Conservation (phyloP, 1,284 basidiomycete species). For the Cryptococcus hybrid region DNA sequence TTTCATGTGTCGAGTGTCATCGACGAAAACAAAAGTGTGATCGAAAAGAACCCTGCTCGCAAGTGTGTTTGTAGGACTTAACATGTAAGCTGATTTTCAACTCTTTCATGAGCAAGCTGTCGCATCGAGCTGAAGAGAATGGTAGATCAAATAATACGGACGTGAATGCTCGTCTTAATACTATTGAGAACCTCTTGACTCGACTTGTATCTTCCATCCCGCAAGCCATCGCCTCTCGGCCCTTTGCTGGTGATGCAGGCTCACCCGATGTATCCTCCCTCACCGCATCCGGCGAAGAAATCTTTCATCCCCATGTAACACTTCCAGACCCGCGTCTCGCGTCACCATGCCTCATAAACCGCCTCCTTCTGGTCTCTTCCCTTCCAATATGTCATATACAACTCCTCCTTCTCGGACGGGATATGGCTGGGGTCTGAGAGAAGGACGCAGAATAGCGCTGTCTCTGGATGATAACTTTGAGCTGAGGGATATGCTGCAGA, state of each 20-base stretch:
- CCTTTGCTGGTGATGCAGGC: constrained; percentile 23
- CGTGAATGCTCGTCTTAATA: constrained; percentile 45
- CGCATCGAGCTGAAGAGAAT: background rate
- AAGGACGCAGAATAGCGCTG: constrained; percentile 42
- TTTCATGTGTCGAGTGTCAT: constrained; percentile 50
- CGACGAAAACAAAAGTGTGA: constrained; percentile 50
- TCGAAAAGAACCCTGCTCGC: constrained; percentile 49
- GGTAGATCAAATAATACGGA: constrained; percentile 40
- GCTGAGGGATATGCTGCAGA: constrained; percentile 44
- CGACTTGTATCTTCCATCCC: constrained; percentile 39
- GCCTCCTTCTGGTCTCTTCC: constrained; percentile 45
- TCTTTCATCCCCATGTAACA: constrained; percentile 39
- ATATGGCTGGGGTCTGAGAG: constrained; percentile 45
- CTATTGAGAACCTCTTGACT: constrained; percentile 47
- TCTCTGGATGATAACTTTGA: constrained; percentile 40
- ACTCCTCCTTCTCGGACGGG: constrained; percentile 35
- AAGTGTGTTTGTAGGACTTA: constrained; percentile 50
- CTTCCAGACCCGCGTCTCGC: constrained; percentile 18
- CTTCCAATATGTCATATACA: constrained; percentile 30
- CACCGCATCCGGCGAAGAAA: constrained; percentile 37
- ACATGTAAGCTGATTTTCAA: constrained; percentile 33
- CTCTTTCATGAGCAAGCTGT: background rate
- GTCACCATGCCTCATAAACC: constrained; percentile 40
- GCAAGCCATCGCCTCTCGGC: constrained; percentile 14
- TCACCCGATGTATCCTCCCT: constrained; percentile 40